A percentile compares a stretch with the other conserved stretches of the same genome.
These are phyloP conservation scores for Lasiosphaeria hispida DNA, from an alignment of 495 filamentous ascomycete species.

Conservation along the genomic window DNA sequence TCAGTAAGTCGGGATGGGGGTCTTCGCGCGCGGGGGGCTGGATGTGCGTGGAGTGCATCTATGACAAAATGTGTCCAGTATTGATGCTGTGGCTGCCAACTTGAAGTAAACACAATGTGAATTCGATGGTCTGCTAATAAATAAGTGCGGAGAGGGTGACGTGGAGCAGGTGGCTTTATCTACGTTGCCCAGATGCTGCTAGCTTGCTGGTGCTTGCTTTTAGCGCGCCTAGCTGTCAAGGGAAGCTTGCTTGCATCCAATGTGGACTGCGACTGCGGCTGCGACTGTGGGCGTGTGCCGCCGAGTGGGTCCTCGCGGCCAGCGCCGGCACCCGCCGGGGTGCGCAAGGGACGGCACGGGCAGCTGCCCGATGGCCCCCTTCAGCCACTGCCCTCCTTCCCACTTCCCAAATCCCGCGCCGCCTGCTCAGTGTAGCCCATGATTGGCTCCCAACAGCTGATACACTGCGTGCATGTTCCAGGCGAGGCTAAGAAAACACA, in stretches of 20 bases:
- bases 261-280: not conserved
- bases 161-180: too few species aligned
- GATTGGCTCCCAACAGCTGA: slow-evolving; percentile 5
- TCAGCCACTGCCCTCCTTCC: slow-evolving; percentile 3
- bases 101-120: too few species aligned
- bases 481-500: not conserved
- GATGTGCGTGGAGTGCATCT: too few species aligned
- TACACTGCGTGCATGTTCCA: not conserved
- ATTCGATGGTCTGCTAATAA: too few species aligned
- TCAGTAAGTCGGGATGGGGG: not conserved
- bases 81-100: too few species aligned
- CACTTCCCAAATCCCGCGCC: too few species aligned
- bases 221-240: not conserved
- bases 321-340: slow-evolving; percentile 17
- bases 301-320: slow-evolving; percentile 15
- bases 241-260: not conserved
- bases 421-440: too few species aligned
- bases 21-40: too few species aligned
- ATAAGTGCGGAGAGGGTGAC: too few species aligned
- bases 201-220: too few species aligned
- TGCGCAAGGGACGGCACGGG: slow-evolving; percentile 1
- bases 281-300: slow-evolving; percentile 1
- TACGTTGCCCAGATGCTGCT: too few species aligned
- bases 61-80: too few species aligned
- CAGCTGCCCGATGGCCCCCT: not conserved